A percentile compares a stretch with the other conserved stretches of the same genome.
phyloP scores from a whole-genome alignment of 2,329 filamentous ascomycete genomes.

The Trichoderma cornu-damae region DNA sequence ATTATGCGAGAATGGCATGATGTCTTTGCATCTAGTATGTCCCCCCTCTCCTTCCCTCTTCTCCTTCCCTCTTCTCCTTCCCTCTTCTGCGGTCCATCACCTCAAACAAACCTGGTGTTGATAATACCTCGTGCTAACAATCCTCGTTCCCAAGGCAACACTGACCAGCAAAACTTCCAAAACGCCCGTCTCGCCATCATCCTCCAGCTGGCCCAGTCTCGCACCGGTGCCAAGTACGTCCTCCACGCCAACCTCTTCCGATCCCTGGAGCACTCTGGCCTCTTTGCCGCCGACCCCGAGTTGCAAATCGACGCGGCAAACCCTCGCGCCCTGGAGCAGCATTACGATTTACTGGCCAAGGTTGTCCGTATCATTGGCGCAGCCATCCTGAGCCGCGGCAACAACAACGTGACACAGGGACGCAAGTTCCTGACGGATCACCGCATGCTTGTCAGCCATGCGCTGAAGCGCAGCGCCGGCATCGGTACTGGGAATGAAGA shows the following conservation, averaged over 20 bases:
- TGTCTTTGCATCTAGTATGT: slow-evolving; percentile 49
- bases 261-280: slow-evolving; percentile 70
- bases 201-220: slow-evolving; percentile 76
- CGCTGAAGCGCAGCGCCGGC: slow-evolving; percentile 83
- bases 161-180: slow-evolving; percentile 47
- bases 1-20: slow-evolving; percentile 68
- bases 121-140: background rate
- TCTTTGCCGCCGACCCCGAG: slow-evolving; percentile 88
- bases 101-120: too few relatives aligned
- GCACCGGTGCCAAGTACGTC: slow-evolving; percentile 78
- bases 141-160: slow-evolving; percentile 31
- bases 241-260: slow-evolving; percentile 85
- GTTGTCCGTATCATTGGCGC: slow-evolving; percentile 78
- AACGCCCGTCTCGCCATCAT: slow-evolving; percentile 77
- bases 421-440: slow-evolving; percentile 77
- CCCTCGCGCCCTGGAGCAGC: slow-evolving; percentile 65
- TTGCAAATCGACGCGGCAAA: slow-evolving; percentile 75
- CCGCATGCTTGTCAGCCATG: slow-evolving; percentile 74
- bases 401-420: slow-evolving; percentile 76
- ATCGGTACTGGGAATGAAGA: slow-evolving; percentile 52
- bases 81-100: too few relatives aligned
- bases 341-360: slow-evolving; percentile 77
- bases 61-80: too few relatives aligned
- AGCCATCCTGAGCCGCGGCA: slow-evolving; percentile 72
- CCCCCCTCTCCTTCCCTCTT: slow-evolving; percentile 8